Conservation (phyloP, 176 grass and related monocot genomes). For the Coix lacrymajobi region DNA sequence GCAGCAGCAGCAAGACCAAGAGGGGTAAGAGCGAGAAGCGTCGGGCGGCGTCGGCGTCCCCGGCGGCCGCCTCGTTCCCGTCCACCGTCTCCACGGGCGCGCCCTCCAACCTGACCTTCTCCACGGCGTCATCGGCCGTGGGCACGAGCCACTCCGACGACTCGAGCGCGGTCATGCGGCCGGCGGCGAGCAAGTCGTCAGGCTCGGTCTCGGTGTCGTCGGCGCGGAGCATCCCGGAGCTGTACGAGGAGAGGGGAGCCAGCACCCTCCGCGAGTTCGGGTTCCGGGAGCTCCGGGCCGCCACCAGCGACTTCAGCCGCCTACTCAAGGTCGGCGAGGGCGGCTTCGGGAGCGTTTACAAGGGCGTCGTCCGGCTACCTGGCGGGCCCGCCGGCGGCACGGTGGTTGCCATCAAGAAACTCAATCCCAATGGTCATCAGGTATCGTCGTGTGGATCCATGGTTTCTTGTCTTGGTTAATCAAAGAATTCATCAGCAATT, state of each 20-base stretch:
- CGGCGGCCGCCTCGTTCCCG: neutral
- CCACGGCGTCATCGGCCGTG: slow-evolving; percentile 5
- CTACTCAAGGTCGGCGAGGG: slow-evolving; percentile 77
- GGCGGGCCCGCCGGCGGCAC: slow-evolving; percentile 44
- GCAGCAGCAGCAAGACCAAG: neutral
- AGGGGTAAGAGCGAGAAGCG: neutral
- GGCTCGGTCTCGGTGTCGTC: slow-evolving; percentile 52
- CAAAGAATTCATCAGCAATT: neutral
- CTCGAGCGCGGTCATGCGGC: neutral
- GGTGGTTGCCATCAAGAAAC: slow-evolving; percentile 51
- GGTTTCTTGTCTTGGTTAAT: neutral
- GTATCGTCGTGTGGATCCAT: slow-evolving; percentile 31
- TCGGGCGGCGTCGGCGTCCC: neutral
- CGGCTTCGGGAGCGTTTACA: slow-evolving; percentile 78
- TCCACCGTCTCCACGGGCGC: slow-evolving; percentile 21
- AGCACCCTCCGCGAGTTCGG: slow-evolving; percentile 47
- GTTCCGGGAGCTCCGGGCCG: slow-evolving; percentile 53
- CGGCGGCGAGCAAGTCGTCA: slow-evolving; percentile 35
- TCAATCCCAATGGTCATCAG: slow-evolving; percentile 63
- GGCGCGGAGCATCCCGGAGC: slow-evolving; percentile 59
- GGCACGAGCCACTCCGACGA: slow-evolving; percentile 28
- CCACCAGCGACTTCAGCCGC: slow-evolving; percentile 65
- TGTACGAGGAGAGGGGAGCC: slow-evolving; percentile 59
- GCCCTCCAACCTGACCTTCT: slow-evolving; percentile 10
- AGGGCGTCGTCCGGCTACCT: slow-evolving; percentile 43